phyloP scores from a whole-genome alignment of 2,329 filamentous ascomycete species.

The Cladosporium sp. region DNA sequence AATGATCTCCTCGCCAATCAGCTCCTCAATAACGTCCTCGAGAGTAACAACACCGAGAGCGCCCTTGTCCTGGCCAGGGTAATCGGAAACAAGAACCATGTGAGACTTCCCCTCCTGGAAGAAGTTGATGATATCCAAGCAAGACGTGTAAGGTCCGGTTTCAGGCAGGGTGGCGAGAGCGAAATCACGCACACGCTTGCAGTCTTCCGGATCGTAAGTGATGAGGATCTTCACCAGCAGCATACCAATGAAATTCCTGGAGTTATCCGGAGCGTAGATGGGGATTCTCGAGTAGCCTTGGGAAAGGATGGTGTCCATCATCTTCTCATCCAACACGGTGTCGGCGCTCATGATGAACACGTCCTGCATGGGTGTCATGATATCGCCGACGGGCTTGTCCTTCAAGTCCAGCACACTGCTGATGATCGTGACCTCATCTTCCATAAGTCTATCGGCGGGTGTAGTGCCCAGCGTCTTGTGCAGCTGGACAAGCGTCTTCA shows the following conservation, averaged over 20 bases:
- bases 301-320: slow-evolving; percentile 88
- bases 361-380: slow-evolving; percentile 98
- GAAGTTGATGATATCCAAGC: slow-evolving; percentile 97
- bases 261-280: slow-evolving; percentile 79
- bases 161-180: slow-evolving; percentile 89
- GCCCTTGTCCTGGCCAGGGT: slow-evolving; percentile 82
- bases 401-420: slow-evolving; percentile 93
- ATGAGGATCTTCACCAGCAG: slow-evolving; percentile 97
- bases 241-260: slow-evolving; percentile 91
- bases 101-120: slow-evolving; percentile 99
- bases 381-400: slow-evolving; percentile 86
- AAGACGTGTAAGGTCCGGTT: slow-evolving; percentile 90
- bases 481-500: slow-evolving; percentile 92
- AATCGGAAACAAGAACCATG: slow-evolving; percentile 92
- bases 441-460: slow-evolving; percentile 78
- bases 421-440: slow-evolving; percentile 98
- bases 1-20: slow-evolving; percentile 99
- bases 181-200: slow-evolving; percentile 80
- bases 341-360: slow-evolving; percentile 97
- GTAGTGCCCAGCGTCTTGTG: slow-evolving; percentile 86
- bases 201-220: slow-evolving; percentile 94
- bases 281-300: slow-evolving; percentile 95
- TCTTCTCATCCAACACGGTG: slow-evolving; percentile 83
- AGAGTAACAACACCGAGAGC: slow-evolving; percentile 90
- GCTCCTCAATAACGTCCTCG: slow-evolving; percentile 96